phyloP scores from a whole-genome alignment of 2,329 filamentous ascomycete species.

The Claviceps purpurea region DNA sequence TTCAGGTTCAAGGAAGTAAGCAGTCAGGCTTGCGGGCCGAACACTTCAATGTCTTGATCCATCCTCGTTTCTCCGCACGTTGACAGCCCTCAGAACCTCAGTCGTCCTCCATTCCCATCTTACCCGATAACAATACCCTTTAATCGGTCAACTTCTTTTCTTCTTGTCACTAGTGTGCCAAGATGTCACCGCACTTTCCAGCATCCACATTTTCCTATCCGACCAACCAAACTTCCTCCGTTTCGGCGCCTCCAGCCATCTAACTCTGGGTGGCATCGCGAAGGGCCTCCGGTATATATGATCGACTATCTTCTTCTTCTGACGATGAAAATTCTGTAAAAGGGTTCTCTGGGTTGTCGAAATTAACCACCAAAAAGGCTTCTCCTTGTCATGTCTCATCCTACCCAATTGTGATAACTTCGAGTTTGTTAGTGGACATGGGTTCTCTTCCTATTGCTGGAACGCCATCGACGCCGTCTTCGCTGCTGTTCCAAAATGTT shows the following conservation, averaged over 20 bases:
- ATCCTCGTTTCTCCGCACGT: not conserved
- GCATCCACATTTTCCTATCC: not conserved
- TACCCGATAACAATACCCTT: not conserved
- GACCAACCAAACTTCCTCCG: not conserved
- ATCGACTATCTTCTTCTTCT: not conserved
- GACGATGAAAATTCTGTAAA: not conserved
- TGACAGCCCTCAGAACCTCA: not conserved
- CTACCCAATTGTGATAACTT: not conserved
- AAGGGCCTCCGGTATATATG: not conserved
- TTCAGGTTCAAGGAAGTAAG: not conserved
- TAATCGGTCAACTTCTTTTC: not conserved
- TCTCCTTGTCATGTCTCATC: not conserved
- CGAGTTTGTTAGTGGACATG: not conserved
- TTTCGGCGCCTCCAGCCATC: not conserved
- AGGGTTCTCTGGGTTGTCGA: not conserved
- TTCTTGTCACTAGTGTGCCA: not conserved
- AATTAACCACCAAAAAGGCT: not conserved
- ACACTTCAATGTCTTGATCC: not conserved
- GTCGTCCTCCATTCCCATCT: not conserved
- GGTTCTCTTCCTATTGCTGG: not conserved
- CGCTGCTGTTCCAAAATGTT: conserved; percentile 13
- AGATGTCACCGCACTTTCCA: not conserved
- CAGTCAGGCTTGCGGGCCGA: not conserved
- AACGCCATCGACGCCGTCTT: conserved; percentile 2
- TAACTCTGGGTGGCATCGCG: not conserved